phyloP scores from a whole-genome alignment of 1,139 yeast genomes.

The Hansenula sp. region DNA sequence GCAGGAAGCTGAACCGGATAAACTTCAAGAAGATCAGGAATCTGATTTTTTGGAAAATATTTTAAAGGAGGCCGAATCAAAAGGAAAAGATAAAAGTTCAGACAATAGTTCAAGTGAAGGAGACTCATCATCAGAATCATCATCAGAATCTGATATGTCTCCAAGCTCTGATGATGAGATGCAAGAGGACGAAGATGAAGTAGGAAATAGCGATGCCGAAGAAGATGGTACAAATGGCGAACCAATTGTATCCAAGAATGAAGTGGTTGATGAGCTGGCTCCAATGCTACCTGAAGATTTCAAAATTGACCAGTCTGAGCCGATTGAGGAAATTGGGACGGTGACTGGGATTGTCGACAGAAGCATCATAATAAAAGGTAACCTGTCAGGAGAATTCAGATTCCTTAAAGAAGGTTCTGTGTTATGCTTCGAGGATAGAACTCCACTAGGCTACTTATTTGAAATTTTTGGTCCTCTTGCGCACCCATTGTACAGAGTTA shows the following conservation, averaged over 20 bases:
- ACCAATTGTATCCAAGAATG: conserved; percentile 79
- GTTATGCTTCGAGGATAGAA: conserved; percentile 70
- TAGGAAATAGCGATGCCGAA: conserved; percentile 16
- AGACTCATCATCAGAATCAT: too few species aligned
- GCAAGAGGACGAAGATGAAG: conserved; percentile 12
- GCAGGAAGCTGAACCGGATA: too few species aligned
- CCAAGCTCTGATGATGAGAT: conserved; percentile 15
- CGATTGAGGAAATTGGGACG: conserved; percentile 71
- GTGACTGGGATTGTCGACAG: conserved; percentile 67
- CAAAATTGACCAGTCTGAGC: conserved; percentile 50
- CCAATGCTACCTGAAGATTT: conserved; percentile 69
- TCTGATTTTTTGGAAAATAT: neutral
- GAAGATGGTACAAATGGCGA: conserved; percentile 36
- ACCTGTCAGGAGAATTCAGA: conserved; percentile 79
- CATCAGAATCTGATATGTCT: conserved; percentile 8
- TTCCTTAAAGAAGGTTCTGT: conserved; percentile 80
- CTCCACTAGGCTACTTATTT: conserved; percentile 73
- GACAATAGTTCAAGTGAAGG: too few species aligned
- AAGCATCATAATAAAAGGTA: conserved; percentile 68
- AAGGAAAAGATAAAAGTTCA: too few species aligned
- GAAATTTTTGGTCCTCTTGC: conserved; percentile 92
- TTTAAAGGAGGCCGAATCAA: neutral
- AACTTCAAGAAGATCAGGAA: neutral
- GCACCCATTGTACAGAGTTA: conserved; percentile 77
- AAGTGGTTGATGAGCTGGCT: conserved; percentile 62